Percentiles rank a stretch among this genome's conserved stretches.
phyloP scores from a whole-genome alignment of 768 basidiomycete genomes.

The Favolaschia claudopus region DNA sequence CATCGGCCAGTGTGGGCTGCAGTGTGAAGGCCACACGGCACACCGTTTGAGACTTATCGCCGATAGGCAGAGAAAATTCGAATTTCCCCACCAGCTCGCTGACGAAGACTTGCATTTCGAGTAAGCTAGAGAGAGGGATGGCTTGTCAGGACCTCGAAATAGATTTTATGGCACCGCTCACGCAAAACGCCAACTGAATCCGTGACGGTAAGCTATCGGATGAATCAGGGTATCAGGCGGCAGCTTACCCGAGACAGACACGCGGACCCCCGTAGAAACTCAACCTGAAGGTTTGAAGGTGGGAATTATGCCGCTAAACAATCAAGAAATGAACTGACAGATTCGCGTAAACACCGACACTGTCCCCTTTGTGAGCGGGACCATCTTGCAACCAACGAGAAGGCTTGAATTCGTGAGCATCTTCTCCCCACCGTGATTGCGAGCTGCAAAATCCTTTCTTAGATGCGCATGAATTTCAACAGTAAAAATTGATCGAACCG shows the following conservation, averaged over 20 bases:
- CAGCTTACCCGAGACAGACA: background rate
- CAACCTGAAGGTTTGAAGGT: background rate
- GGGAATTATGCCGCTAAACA: too few relatives aligned
- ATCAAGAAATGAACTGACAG: background rate
- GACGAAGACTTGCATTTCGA: background rate
- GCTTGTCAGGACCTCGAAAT: too few relatives aligned
- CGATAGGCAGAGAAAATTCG: too few relatives aligned
- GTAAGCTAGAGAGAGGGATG: background rate
- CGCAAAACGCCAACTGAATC: constrained; percentile 4
- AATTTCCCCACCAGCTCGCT: background rate
- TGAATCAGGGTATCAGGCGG: too few relatives aligned
- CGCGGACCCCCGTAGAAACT: background rate
- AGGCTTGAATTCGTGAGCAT: background rate
- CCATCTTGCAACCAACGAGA: background rate
- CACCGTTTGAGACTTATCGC: too few relatives aligned
- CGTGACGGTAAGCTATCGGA: too few relatives aligned
- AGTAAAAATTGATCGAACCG: too few relatives aligned
- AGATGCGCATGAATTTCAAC: too few relatives aligned
- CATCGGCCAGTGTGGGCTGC: too few relatives aligned
- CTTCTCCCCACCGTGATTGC: background rate
- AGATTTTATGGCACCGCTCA: too few relatives aligned
- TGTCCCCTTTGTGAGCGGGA: background rate
- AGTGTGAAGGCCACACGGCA: too few relatives aligned
- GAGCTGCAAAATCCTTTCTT: background rate
- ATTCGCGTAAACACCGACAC: background rate